Percentiles rank a stretch among this genome's conserved stretches.
Evolutionary conservation across 176 grass and related monocot species (phyloP).

Genomic region (Tillandsia fasciculata): DNA sequence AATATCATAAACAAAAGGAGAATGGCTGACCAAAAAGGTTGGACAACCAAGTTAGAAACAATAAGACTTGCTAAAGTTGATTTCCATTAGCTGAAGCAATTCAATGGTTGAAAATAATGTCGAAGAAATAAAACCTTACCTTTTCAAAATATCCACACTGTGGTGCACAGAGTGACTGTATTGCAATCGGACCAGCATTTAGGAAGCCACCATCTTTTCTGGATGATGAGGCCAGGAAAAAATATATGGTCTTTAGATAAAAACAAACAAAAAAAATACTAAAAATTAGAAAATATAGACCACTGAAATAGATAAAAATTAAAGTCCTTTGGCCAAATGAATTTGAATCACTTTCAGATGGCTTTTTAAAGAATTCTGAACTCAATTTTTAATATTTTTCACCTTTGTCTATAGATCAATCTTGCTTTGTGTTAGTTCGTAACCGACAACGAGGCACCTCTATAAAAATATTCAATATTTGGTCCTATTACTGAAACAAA

Average conservation of each 20-base stretch:
- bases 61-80: not conserved
- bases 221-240: not conserved
- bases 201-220: slow-evolving; percentile 57
- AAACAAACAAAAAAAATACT: not conserved
- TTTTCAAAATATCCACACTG: slow-evolving; percentile 77
- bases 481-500: not conserved
- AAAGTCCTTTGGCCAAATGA: too few relatives aligned
- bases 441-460: too few relatives aligned
- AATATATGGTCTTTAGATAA: not conserved
- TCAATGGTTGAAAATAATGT: slow-evolving; percentile 1
- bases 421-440: too few relatives aligned
- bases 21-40: not conserved
- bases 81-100: not conserved
- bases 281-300: not conserved
- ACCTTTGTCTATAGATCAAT: too few relatives aligned
- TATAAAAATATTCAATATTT: too few relatives aligned
- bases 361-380: too few relatives aligned
- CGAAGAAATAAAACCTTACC: slow-evolving; percentile 21
- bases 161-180: slow-evolving; percentile 81
- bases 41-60: not conserved
- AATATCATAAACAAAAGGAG: not conserved
- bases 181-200: slow-evolving; percentile 65
- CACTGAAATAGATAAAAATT: too few relatives aligned
- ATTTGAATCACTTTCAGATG: too few relatives aligned
- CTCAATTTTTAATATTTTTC: too few relatives aligned